Evolutionary conservation across 192 early-diverging fungal genomes (phyloP).

Genomic region (Mortierella alpina): DNA sequence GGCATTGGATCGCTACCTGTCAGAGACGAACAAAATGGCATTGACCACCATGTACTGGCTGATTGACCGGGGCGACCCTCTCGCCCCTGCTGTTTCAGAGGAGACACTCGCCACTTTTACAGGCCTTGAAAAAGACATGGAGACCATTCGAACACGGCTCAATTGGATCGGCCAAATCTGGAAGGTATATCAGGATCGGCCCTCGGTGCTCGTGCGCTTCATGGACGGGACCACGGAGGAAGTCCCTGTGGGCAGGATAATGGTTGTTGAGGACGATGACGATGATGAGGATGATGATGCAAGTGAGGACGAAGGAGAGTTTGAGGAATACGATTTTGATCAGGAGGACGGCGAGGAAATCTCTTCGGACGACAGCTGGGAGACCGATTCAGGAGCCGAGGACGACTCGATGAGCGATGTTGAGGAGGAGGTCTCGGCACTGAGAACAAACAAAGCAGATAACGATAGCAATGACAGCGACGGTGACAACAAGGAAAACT

Average conservation of each 20-base stretch:
- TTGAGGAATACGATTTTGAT: constrained; percentile 57
- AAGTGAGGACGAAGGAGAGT: constrained; percentile 23
- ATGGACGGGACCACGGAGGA: constrained; percentile 41
- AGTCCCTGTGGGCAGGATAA: constrained; percentile 36
- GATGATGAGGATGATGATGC: constrained; percentile 53
- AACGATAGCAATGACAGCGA: constrained; percentile 1
- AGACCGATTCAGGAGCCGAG: constrained; percentile 58
- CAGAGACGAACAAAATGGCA: constrained; percentile 45
- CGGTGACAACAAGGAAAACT: background rate
- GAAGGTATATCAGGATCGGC: constrained; percentile 47
- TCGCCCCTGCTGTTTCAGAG: constrained; percentile 27
- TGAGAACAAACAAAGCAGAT: constrained; percentile 15
- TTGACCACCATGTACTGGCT: constrained; percentile 19
- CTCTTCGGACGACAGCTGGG: constrained; percentile 51
- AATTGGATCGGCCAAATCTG: constrained; percentile 65
- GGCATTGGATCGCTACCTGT: constrained; percentile 45
- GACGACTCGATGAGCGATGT: constrained; percentile 32
- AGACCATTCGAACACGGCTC: constrained; percentile 38
- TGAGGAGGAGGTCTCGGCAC: constrained; percentile 13
- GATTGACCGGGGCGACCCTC: constrained; percentile 28
- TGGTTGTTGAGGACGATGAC: constrained; percentile 54
- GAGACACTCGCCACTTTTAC: constrained; percentile 32
- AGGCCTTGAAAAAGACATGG: constrained; percentile 30
- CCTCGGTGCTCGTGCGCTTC: constrained; percentile 51
- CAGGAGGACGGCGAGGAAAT: constrained; percentile 34